These are phyloP conservation scores for Eleusine indica DNA, from an alignment of 176 grass and related monocot genomes.

Conservation along the genomic window DNA sequence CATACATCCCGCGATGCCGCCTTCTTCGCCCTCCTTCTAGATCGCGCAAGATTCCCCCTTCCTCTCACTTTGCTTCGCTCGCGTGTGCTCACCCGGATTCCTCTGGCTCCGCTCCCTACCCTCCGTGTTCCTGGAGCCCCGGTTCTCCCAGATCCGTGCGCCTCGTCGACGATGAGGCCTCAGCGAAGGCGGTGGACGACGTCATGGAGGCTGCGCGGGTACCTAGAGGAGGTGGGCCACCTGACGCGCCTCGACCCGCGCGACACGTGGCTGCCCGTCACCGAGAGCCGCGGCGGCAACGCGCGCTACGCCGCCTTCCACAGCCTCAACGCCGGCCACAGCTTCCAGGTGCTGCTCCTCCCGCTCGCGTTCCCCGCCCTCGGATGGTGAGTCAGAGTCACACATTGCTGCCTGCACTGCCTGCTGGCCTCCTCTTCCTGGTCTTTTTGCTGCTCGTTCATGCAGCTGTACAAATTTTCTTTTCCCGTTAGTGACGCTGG, in stretches of 20 bases:
- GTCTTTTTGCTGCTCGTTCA: not conserved
- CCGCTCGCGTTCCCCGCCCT: slow-evolving; percentile 71
- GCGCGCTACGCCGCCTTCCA: slow-evolving; percentile 92
- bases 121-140: no score
- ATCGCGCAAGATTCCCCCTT: no score
- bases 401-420: not conserved
- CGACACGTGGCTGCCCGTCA: slow-evolving; percentile 96
- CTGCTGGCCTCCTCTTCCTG: slow-evolving; percentile 60
- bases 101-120: no score
- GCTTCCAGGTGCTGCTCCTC: slow-evolving; percentile 64
- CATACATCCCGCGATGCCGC: no score
- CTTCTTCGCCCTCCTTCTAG: no score
- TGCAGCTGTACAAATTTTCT: no score
- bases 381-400: slow-evolving; percentile 56
- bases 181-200: slow-evolving; percentile 66
- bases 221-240: slow-evolving; percentile 98
- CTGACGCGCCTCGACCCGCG: slow-evolving; percentile 88
- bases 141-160: no score
- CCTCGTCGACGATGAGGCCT: no score
- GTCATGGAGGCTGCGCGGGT: slow-evolving; percentile 76
- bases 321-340: slow-evolving; percentile 84
- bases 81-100: no score
- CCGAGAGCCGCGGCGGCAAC: slow-evolving; percentile 91
- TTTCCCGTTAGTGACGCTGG: no score
- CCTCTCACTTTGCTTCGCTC: no score